These are phyloP conservation scores for Penicillium coffeae DNA, from an alignment of 495 filamentous ascomycete species.

Conservation along the genomic window DNA sequence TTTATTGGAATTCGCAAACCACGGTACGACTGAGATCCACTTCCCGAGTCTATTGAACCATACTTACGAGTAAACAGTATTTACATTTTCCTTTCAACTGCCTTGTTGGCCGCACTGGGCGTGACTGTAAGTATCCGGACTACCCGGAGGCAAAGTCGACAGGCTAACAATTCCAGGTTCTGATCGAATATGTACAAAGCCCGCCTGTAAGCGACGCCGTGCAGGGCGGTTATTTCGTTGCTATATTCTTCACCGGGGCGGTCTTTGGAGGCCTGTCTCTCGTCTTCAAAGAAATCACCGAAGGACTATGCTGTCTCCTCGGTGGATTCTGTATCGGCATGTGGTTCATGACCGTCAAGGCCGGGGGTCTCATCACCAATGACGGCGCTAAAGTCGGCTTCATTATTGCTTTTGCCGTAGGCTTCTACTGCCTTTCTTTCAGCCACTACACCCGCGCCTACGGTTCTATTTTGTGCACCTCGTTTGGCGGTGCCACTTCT, in stretches of 20 bases:
- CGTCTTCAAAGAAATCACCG: constrained; percentile 80
- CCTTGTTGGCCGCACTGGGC: constrained; percentile 66
- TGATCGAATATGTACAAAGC: constrained; percentile 88
- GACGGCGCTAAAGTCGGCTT: constrained; percentile 64
- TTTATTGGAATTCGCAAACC: constrained; percentile 81
- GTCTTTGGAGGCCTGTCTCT: constrained; percentile 73
- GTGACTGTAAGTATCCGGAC: constrained; percentile 54
- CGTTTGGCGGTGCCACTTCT: constrained; percentile 77
- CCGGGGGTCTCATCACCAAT: constrained; percentile 67
- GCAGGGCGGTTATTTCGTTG: constrained; percentile 87
- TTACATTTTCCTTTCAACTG: constrained; percentile 77
- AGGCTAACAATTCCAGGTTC: constrained; percentile 42
- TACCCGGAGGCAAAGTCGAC: background rate
- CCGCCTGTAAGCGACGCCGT: constrained; percentile 71
- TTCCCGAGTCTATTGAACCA: background rate
- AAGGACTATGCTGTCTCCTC: constrained; percentile 80
- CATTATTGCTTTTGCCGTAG: constrained; percentile 67
- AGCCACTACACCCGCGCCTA: constrained; percentile 74
- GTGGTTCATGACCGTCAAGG: constrained; percentile 79
- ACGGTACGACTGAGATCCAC: constrained; percentile 45
- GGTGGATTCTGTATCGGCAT: constrained; percentile 87
- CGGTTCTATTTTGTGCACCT: constrained; percentile 67
- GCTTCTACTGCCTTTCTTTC: constrained; percentile 70
- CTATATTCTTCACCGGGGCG: constrained; percentile 67
- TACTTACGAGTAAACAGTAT: constrained; percentile 37